Evolutionary conservation across 345 rosid genomes (phyloP).

Genomic region (Pistacia integerrima): DNA sequence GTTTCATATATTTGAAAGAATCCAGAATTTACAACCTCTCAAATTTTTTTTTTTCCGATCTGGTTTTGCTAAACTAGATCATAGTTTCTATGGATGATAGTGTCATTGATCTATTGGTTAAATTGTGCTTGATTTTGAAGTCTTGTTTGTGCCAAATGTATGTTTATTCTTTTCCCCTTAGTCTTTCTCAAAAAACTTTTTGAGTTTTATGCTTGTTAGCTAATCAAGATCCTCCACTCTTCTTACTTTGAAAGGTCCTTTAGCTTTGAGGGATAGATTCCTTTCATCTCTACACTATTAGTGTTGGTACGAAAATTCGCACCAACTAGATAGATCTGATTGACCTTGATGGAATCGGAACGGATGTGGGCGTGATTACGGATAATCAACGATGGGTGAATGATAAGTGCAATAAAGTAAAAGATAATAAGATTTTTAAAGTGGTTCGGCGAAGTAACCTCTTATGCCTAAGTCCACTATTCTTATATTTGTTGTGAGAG

Average conservation of each 20-base stretch:
- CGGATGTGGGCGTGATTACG: too few relatives aligned
- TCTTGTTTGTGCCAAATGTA: constrained; percentile 8
- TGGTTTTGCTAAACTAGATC: not conserved
- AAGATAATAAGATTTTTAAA: too few relatives aligned
- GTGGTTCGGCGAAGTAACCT: too few relatives aligned
- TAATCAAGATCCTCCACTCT: constrained; percentile 13
- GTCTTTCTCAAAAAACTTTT: not conserved
- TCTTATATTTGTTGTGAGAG: too few relatives aligned
- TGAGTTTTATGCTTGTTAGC: constrained; percentile 4
- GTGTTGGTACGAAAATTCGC: too few relatives aligned
- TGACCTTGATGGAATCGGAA: too few relatives aligned
- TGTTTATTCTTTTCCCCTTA: not conserved
- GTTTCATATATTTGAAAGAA: not conserved
- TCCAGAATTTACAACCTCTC: not conserved
- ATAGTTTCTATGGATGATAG: not conserved
- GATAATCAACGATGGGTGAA: too few relatives aligned
- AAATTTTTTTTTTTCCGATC: not conserved
- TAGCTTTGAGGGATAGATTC: not conserved
- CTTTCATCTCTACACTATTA: not conserved
- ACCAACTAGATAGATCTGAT: too few relatives aligned
- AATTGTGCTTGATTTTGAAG: not conserved
- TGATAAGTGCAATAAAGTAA: too few relatives aligned
- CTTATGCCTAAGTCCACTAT: too few relatives aligned
- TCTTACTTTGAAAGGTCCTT: not conserved
- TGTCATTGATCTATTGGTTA: not conserved